Evolutionary conservation across 1,284 basidiomycete species (phyloP), one percentile per base, ranked within the genome.

Genomic region (Papiliotrema laurentii): DNA sequence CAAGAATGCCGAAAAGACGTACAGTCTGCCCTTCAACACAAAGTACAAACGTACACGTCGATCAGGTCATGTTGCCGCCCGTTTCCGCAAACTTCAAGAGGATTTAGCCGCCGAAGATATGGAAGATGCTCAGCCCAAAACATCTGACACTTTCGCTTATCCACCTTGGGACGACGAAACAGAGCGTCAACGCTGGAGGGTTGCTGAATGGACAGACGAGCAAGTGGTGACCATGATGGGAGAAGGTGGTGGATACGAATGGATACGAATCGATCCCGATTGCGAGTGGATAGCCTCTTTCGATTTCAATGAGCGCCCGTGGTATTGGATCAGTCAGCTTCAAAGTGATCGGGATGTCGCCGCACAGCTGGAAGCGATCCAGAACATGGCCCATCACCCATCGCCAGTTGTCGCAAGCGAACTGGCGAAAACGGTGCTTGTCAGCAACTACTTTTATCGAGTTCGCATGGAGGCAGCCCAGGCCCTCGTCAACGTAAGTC

Each of bases 21-120:
- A 90, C 68, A 91, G 96, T 64, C 91, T 98, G 0, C 93, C 96
- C 1, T 98, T 97, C 80, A 98, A 98, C 71, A 97, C 94, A n/a
- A 98, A 97, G 73, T 97, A 97, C 76, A 98, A 97, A 74, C 89
- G 96, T 55, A 89, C 97, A 16, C 81, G 93, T 44, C 80, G 94
- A 30, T 67, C 67, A 1, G 70, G 68, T 16, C 65, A 65, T 42
- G 96, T 96, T 62, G 81, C 96, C 41, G 92, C 93, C 7, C 82
- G 93, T 28, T 92, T 66, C 48, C 56, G 58, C 50, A 60, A 96
- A 71, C 87, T 89, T 1, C 90, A 90, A 3, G 91, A 92, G 5
- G 89, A 90, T 54, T 87, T 90, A 0, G 92, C 90, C 3, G 92
- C 90, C 0, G 89, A 90, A 59, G 89, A 88, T 40, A 88, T 86